These are phyloP conservation scores for Pythium volutum DNA, from an alignment of 352 stramenopile species.

Conservation along the genomic window DNA sequence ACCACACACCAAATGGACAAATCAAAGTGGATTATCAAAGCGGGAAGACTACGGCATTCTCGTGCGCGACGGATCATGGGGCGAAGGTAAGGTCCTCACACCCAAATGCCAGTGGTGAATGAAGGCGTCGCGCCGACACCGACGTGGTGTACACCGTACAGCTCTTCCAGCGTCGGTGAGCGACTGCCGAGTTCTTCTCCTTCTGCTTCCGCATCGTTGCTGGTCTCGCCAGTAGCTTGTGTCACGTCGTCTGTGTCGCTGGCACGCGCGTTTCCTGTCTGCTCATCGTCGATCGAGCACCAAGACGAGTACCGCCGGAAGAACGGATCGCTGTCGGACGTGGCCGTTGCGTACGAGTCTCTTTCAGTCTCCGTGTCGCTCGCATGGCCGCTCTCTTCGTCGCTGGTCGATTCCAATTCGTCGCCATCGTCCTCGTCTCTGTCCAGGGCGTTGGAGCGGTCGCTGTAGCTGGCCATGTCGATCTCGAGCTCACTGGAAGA, in stretches of 20 bases:
- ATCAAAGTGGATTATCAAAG: neutral
- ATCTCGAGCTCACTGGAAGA: conserved; percentile 18
- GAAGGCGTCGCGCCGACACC: neutral
- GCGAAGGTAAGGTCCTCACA: neutral
- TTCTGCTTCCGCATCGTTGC: neutral
- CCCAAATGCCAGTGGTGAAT: conserved; percentile 5
- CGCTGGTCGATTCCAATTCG: neutral
- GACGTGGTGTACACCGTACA: conserved; percentile 14
- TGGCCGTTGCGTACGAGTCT: conserved; percentile 8
- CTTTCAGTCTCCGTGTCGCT: neutral
- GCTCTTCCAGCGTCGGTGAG: conserved; percentile 8
- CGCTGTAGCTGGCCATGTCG: conserved; percentile 20
- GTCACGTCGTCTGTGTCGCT: neutral
- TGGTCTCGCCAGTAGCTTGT: neutral
- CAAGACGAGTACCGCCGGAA: conserved; percentile 19
- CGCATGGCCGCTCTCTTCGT: neutral
- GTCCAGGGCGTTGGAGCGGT: conserved; percentile 12
- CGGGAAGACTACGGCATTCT: neutral
- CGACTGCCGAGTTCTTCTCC: neutral
- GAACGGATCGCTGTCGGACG: conserved; percentile 3
- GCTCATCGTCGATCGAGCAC: conserved; percentile 22
- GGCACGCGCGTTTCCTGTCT: neutral
- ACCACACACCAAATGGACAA: neutral
- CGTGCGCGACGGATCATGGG: neutral
- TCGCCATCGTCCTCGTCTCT: neutral